Evolutionary conservation across 2,329 filamentous ascomycete species (phyloP), one percentile per base, ranked within the genome.

Genomic region (Elsinoe arachidis): DNA sequence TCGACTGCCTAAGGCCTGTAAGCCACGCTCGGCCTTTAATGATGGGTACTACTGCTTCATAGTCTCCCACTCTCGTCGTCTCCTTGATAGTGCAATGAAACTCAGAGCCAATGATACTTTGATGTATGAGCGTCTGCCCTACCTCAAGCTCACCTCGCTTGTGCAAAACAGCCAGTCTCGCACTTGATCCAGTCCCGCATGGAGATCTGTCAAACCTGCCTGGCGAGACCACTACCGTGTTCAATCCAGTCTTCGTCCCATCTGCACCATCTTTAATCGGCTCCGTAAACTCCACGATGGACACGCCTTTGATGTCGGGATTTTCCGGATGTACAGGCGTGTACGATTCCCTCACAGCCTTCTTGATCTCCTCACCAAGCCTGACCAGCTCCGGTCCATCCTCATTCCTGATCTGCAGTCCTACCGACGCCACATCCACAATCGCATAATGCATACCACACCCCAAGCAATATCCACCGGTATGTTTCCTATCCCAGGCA

Each of bases 11-110:
- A 60, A 70, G 73, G 21, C 73, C 68, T 0, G 74, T 76, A 47
- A 78, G 73, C 75, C 76, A 78, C 2, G 69, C 75, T 17, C 73
- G 64, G 0, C 76, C 75, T 51, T 74, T 72, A 1, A 78, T 65
- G 0, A 67, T 71, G 0, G 76, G 70, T 5, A 74, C 53, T 11
- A 77, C 65, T 2, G 74, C 75, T 21, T 70, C 63, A 37, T 70
- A 72, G 0, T 67, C 43, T 0, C 73, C 75, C 1, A 77, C 69
- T 39, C 65, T 73, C 1, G 71, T 69, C 0, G 64, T 71, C 0
- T 69, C 68, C 11, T 65, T 59, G 55, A 78, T 74, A 6, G 67
- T 67, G 37, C 70, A 66, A 2, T 67, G 60, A 49, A 78, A 77
- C 58, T 75, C 70, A 0, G 73, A 74, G 1, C 70, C 73, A 26